These are phyloP conservation scores for Bruguiera sexangula DNA, from an alignment of 345 rosid genomes.

Conservation along the genomic window DNA sequence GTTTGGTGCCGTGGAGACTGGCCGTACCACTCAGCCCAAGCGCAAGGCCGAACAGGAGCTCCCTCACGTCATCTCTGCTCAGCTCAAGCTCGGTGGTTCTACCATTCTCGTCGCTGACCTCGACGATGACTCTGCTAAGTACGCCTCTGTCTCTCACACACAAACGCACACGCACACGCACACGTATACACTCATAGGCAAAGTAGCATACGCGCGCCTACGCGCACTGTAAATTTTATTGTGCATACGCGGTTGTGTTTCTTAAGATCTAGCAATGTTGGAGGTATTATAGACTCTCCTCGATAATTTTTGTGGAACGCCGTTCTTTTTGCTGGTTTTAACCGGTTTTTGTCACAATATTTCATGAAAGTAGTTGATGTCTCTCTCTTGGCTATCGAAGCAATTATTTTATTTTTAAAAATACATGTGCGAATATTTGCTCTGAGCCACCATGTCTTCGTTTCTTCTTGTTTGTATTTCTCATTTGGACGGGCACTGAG, in stretches of 20 bases:
- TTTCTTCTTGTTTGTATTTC: neutral
- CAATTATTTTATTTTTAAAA: too few species aligned
- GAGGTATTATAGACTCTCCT: neutral
- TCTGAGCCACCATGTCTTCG: too few species aligned
- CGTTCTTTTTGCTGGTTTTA: too few species aligned
- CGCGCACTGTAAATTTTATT: neutral
- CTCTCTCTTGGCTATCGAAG: too few species aligned
- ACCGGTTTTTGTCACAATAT: too few species aligned
- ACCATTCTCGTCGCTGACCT: constrained; percentile 55
- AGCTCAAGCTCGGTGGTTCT: constrained; percentile 61
- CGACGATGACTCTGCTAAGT: constrained; percentile 40
- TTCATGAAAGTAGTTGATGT: too few species aligned
- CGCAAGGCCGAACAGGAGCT: constrained; percentile 92
- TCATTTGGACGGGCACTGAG: neutral
- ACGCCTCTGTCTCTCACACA: constrained; percentile 11
- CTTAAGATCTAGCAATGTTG: constrained; percentile 3
- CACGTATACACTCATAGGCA: too few species aligned
- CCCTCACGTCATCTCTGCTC: constrained; percentile 72
- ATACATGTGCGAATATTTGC: neutral
- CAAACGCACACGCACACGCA: too few species aligned
- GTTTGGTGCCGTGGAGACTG: constrained; percentile 66
- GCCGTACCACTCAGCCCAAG: constrained; percentile 63
- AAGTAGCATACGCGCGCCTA: neutral
- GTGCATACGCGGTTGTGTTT: neutral
- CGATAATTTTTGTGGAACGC: too few species aligned